These are phyloP conservation scores for Keithomyces neogunnii DNA, from an alignment of 2,329 filamentous ascomycete genomes.

Conservation along the genomic window DNA sequence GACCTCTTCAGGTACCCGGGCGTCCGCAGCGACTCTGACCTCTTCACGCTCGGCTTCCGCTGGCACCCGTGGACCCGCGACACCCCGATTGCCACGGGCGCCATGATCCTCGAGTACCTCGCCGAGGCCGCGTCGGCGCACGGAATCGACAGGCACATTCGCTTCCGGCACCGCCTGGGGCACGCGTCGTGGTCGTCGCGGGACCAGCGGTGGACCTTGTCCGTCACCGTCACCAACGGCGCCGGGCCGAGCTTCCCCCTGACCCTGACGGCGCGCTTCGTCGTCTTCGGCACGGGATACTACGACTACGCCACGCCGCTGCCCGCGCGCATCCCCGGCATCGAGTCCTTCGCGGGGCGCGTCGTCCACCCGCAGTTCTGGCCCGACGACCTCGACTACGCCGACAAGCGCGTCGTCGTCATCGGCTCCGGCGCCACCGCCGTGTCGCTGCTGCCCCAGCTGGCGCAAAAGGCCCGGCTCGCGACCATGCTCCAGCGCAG, in stretches of 20 bases:
- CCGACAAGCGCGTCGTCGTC: slow-evolving; percentile 54
- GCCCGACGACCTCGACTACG: slow-evolving; percentile 58
- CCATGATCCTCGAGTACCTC: slow-evolving; percentile 46
- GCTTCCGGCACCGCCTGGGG: slow-evolving; percentile 39
- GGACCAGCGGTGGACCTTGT: slow-evolving; percentile 44
- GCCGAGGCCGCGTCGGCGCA: slow-evolving; percentile 36
- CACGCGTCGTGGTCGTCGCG: slow-evolving; percentile 45
- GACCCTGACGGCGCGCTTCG: slow-evolving; percentile 25
- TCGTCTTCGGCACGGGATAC: slow-evolving; percentile 47
- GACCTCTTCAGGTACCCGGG: slow-evolving; percentile 70
- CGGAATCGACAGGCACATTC: slow-evolving; percentile 48
- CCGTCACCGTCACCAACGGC: slow-evolving; percentile 25
- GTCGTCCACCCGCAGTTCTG: slow-evolving; percentile 67
- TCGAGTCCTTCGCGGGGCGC: slow-evolving; percentile 25
- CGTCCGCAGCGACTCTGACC: slow-evolving; percentile 55
- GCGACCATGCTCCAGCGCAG: slow-evolving; percentile 65
- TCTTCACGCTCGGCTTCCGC: slow-evolving; percentile 57
- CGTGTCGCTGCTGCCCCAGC: slow-evolving; percentile 53
- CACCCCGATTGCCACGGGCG: slow-evolving; percentile 41
- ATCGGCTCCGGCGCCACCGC: slow-evolving; percentile 62
- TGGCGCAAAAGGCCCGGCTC: slow-evolving; percentile 47
- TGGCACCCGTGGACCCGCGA: slow-evolving; percentile 60
- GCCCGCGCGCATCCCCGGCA: slow-evolving; percentile 49
- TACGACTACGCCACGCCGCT: slow-evolving; percentile 60
- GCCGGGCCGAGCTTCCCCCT: slow-evolving; percentile 24